Percentiles rank a stretch among this genome's conserved stretches.
Conservation (phyloP, 768 basidiomycete species). For the Pleurotus giganteus region DNA sequence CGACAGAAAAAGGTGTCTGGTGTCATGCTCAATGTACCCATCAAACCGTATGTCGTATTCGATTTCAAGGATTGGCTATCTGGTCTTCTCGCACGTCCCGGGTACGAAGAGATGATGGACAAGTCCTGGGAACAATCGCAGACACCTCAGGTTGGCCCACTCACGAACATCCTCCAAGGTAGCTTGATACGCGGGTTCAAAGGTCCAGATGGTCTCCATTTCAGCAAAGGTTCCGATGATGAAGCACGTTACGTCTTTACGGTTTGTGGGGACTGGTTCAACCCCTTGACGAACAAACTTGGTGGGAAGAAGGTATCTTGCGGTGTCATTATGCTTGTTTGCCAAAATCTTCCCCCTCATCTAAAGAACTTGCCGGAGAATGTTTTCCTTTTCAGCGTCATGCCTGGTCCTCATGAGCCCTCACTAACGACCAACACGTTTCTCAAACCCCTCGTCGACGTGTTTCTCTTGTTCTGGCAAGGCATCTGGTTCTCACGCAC, state of each 20-base stretch:
- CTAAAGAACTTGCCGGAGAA: not conserved
- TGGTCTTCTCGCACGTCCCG: slow-evolving; percentile 19
- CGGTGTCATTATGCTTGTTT: slow-evolving; percentile 16
- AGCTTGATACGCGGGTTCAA: slow-evolving; percentile 20
- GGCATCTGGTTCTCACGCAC: slow-evolving; percentile 25
- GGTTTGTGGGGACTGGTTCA: slow-evolving; percentile 27
- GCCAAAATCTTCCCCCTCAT: slow-evolving; percentile 16
- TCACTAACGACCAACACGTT: slow-evolving; percentile 20
- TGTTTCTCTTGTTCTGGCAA: slow-evolving; percentile 27
- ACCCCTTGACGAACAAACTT: slow-evolving; percentile 25
- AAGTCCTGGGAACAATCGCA: slow-evolving; percentile 13
- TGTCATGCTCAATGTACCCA: slow-evolving; percentile 12
- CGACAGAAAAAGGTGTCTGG: not conserved
- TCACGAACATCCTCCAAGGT: slow-evolving; percentile 26
- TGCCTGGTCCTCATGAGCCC: not conserved
- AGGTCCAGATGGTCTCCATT: slow-evolving; percentile 24
- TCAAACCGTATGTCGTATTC: slow-evolving; percentile 19
- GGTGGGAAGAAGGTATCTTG: slow-evolving; percentile 18
- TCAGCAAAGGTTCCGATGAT: slow-evolving; percentile 11
- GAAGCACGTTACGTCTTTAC: slow-evolving; percentile 10
- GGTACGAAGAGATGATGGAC: slow-evolving; percentile 24
- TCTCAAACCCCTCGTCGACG: slow-evolving; percentile 24
- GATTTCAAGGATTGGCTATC: slow-evolving; percentile 28
- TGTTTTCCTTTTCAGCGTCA: not conserved
- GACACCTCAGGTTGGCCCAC: not conserved